phyloP scores from a whole-genome alignment of 1,139 yeast genomes.

The Meyerozyma smithsonii region DNA sequence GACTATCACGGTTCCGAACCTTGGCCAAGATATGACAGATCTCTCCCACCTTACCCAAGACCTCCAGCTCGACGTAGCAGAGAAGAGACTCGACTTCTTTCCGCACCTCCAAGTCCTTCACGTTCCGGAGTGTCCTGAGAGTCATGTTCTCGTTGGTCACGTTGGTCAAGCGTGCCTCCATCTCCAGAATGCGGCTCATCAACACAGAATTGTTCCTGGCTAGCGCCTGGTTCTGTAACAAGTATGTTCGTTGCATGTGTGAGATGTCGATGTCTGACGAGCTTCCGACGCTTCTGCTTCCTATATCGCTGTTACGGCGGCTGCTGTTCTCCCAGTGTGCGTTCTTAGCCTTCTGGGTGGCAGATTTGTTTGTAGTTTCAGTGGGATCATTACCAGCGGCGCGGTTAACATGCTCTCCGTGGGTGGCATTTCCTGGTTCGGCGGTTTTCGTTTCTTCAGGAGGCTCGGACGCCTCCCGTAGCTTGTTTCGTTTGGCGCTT shows the following conservation, averaged over 20 bases:
- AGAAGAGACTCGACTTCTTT: background rate
- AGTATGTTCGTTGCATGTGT: constrained; percentile 18
- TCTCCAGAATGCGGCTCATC: constrained; percentile 42
- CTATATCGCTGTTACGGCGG: background rate
- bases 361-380: background rate
- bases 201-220: constrained; percentile 53
- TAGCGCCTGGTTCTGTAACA: constrained; percentile 47
- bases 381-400: background rate
- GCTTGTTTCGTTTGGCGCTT: background rate
- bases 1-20: background rate
- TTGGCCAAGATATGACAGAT: background rate
- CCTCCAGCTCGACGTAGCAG: background rate
- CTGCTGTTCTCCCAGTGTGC: background rate
- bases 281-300: background rate
- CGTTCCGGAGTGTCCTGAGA: background rate
- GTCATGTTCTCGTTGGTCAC: background rate
- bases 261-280: background rate
- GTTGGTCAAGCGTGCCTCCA: constrained; percentile 33
- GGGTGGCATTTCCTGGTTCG: background rate
- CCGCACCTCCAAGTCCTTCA: background rate
- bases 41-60: background rate
- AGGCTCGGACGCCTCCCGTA: background rate
- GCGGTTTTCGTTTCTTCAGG: background rate
- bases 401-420: background rate
- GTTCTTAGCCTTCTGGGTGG: background rate